Base-by-base conservation (phyloP, 1,284 basidiomycete species). In the Puccinia novopanici region DNA sequence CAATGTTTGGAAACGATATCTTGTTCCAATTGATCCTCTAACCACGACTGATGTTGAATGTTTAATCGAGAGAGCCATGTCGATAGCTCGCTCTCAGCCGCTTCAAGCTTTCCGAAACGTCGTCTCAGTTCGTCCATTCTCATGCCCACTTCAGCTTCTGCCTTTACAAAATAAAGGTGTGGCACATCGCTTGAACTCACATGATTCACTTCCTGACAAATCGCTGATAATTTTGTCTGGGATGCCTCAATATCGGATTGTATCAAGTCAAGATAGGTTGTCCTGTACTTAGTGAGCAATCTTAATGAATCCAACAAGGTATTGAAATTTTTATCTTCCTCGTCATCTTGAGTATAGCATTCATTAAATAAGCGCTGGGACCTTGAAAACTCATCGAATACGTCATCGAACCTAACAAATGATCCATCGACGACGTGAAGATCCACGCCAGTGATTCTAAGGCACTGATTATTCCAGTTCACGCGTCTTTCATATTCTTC, bases 391-490 rank as follows among this genome's bases (percentile, higher is more conserved):
- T n/a, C n/a, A 19, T 57, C 63, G 24, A 78, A 52, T 70, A 15
- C 22, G 57, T 45, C 65, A 54, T 78, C 75, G 34, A 68, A 78
- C 52, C 48, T 27, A 34, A 42, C 65, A 15, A 78, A 52, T 22
- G 52, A n/a, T 19, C 59, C 48, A 52, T 55, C 65, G 6, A 70
- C 37, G 54, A 8, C 22, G 19, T 73, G 52, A 55, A 73, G 55
- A 10, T 55, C 71, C 48, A 57, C 55, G 5, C 52, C 37, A n/a
- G 71, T 59, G 13, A 73, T 57, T 3, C 54, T 37, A 19, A 55
- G 40, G 37, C 71, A 73, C 55, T 57, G 71, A 34, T 6, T n/a
- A 24, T 73, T 73, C 71, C 71, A 73, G 24, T 37, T n/a, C 71
- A 57, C 37, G 54, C 71, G 52, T 42, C 40, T 54, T 37, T 57